Evolutionary conservation across 208 protist species (phyloP).

Genomic region (Acanthamoeba sp.): DNA sequence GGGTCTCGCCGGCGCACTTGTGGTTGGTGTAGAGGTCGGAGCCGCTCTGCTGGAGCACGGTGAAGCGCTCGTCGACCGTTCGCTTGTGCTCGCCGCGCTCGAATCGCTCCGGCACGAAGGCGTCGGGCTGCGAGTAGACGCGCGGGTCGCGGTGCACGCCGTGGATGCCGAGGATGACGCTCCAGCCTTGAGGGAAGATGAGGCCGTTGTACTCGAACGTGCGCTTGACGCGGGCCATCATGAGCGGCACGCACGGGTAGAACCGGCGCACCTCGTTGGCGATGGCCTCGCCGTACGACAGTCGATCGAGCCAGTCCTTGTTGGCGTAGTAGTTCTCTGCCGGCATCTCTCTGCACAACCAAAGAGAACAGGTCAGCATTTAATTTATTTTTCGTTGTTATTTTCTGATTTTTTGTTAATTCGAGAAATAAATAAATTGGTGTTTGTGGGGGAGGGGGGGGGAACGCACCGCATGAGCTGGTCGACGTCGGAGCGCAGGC

Average conservation of each 20-base stretch:
- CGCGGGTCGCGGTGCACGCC: constrained; percentile 43
- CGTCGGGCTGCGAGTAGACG: constrained; percentile 7
- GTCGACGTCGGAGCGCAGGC: neutral
- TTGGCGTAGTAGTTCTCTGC: constrained; percentile 36
- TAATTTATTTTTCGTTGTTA: too few species aligned
- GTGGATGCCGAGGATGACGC: constrained; percentile 15
- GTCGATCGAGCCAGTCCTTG: constrained; percentile 23
- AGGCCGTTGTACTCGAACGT: constrained; percentile 50
- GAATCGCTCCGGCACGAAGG: neutral
- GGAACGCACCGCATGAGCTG: neutral
- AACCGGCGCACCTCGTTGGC: constrained; percentile 26
- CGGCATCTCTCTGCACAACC: too few species aligned
- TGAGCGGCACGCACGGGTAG: constrained; percentile 44
- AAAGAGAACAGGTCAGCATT: too few species aligned
- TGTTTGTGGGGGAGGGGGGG: too few species aligned
- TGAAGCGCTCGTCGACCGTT: constrained; percentile 28
- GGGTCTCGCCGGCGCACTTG: constrained; percentile 47
- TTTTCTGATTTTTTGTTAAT: too few species aligned
- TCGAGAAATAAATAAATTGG: too few species aligned
- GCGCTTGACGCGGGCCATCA: constrained; percentile 6
- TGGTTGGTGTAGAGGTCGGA: constrained; percentile 30
- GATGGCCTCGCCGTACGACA: neutral
- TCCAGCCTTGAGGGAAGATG: constrained; percentile 19
- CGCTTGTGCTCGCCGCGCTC: neutral
- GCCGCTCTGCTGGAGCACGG: constrained; percentile 21